These are phyloP conservation scores for Yamadazyma membranifaciens DNA, from an alignment of 1,139 yeast genomes.

Conservation along the genomic window DNA sequence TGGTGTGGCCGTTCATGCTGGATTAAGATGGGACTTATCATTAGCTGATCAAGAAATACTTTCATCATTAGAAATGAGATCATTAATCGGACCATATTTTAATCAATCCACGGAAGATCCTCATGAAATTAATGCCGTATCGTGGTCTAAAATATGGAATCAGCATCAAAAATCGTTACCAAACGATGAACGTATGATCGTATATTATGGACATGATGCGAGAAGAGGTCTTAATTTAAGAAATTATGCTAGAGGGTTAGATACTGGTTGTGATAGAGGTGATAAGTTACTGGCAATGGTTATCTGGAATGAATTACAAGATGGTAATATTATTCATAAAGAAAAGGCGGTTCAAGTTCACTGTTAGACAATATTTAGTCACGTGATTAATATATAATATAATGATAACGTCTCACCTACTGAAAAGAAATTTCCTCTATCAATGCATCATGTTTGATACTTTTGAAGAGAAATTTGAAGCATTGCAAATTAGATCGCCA, in stretches of 20 bases:
- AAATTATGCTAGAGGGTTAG: constrained; percentile 74
- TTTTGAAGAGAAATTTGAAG: constrained; percentile 1
- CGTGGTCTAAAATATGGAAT: constrained; percentile 70
- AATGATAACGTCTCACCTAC: too few species aligned
- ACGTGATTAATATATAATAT: too few species aligned
- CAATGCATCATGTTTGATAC: neutral
- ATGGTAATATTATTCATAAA: constrained; percentile 17
- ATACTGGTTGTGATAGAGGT: constrained; percentile 80
- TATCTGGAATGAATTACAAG: constrained; percentile 29
- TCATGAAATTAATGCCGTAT: constrained; percentile 44
- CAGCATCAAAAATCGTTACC: constrained; percentile 38
- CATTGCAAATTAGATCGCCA: neutral
- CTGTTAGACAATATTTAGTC: constrained; percentile 3
- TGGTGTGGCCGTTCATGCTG: constrained; percentile 80
- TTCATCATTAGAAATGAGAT: constrained; percentile 61
- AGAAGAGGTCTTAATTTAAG: constrained; percentile 66
- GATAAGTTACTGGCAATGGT: constrained; percentile 66
- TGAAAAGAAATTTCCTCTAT: too few species aligned
- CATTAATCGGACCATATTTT: constrained; percentile 57
- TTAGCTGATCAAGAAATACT: constrained; percentile 61
- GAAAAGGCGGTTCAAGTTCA: constrained; percentile 26
- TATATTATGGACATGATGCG: constrained; percentile 90
- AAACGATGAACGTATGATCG: constrained; percentile 38
- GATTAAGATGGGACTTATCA: constrained; percentile 61
- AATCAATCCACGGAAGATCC: constrained; percentile 54